Percentiles rank a stretch among this genome's conserved stretches.
These are phyloP conservation scores for Lactarius sp. DNA, from an alignment of 768 basidiomycete species.

Conservation along the genomic window DNA sequence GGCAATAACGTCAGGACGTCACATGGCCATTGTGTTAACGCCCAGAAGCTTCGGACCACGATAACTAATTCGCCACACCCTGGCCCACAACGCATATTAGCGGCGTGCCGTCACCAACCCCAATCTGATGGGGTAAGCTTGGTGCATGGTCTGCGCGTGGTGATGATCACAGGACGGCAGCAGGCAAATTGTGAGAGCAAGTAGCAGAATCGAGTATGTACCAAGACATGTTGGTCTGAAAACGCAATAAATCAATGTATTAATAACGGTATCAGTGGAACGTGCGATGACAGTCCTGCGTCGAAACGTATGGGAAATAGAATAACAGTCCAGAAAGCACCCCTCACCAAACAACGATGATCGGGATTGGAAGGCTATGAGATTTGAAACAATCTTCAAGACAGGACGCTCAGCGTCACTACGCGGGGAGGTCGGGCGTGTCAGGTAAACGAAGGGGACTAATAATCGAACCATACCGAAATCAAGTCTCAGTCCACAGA, in stretches of 20 bases:
- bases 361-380: slow-evolving; percentile 2
- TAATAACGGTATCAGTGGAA: slow-evolving; percentile 23
- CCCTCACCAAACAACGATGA: slow-evolving; percentile 12
- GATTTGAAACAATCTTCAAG: not conserved
- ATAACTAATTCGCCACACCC: slow-evolving; percentile 14
- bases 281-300: slow-evolving; percentile 17
- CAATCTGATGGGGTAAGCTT: slow-evolving; percentile 11
- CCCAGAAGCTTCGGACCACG: not conserved
- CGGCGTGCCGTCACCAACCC: slow-evolving; percentile 11
- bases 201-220: slow-evolving; percentile 6
- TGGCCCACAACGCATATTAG: slow-evolving; percentile 9
- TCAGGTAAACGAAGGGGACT: not conserved
- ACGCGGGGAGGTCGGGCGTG: not conserved
- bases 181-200: slow-evolving; percentile 1
- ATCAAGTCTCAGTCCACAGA: slow-evolving; percentile 41
- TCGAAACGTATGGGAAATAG: slow-evolving; percentile 11
- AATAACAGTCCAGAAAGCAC: slow-evolving; percentile 13
- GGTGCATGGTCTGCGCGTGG: slow-evolving; percentile 19
- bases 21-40: slow-evolving; percentile 7
- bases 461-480: not conserved
- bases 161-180: slow-evolving; percentile 10
- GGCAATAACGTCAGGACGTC: slow-evolving; percentile 6
- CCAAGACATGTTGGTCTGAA: slow-evolving; percentile 6
- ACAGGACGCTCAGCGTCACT: slow-evolving; percentile 14
- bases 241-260: slow-evolving; percentile 22